Base-by-base conservation (phyloP, 108 stramenopile species). In the Pseudonitzschia multiseries region DNA sequence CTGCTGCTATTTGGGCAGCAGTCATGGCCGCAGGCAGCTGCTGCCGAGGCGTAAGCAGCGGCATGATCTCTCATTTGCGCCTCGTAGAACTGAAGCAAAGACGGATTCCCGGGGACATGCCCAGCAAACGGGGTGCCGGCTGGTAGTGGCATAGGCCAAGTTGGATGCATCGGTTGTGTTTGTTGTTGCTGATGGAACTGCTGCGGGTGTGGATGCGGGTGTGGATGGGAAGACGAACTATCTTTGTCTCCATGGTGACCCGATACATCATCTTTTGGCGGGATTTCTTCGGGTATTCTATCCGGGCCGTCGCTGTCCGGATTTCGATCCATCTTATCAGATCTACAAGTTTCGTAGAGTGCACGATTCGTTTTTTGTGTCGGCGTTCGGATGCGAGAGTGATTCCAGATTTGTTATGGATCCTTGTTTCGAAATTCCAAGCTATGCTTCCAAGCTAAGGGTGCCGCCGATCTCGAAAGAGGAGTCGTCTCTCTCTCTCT, bases 1-100 rank as follows among this genome's bases (percentile, higher is more conserved):
- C 73, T 40, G 74, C 75, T 0, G 89, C 88, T 70, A 90, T 86
- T 68, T 81, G 86, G 3, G 92, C 92, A 5, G 90, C 89, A 32
- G 85, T 89, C 80, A 77, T 86, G 22, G 93, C 90, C 6, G 93
- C 93, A 26, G n/a, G 84, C 89, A 22, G 90, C 90, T n/a, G 93
- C 93, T 29, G 92, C 92, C 65, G 83, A 83, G 15, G 92, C 92
- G 81, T 89, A 93, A 48, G 89, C 89, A 66, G 85, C 86, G 0
- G 92, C 92, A 71, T 90, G 89, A 60, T 90, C 92, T 72, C 88
- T 78, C 92, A 93, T 93, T 51, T 81, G 86, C 21, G 79, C 77
- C 77, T 93, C 89, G 76, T 87, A 93, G 54, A 78, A 90, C 53
- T 88, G 87, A 54, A 78, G 48, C 48, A 83, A 31, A n/a, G 61